Conservation (phyloP, 306 rosid species). For the Quercus cerris region DNA sequence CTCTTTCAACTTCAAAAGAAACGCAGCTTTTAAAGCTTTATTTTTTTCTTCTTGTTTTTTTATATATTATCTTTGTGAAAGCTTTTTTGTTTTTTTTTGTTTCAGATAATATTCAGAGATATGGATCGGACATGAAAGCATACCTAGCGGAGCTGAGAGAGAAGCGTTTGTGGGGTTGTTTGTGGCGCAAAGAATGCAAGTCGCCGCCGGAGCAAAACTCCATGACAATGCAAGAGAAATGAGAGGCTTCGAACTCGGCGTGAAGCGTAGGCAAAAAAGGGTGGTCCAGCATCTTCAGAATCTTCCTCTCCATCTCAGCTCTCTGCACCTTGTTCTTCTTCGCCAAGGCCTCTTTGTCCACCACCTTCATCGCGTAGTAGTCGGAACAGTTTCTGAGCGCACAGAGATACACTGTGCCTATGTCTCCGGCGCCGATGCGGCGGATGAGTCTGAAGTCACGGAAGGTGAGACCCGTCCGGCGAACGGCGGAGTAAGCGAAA, state of each 20-base stretch:
- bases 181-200: constrained; percentile 81
- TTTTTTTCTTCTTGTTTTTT: neutral
- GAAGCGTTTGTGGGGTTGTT: constrained; percentile 66
- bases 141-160: constrained; percentile 84
- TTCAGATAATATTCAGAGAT: too few relatives aligned
- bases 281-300: constrained; percentile 91
- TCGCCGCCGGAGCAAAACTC: constrained; percentile 96
- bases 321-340: constrained; percentile 73
- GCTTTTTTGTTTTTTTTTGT: neutral
- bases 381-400: constrained; percentile 38
- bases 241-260: constrained; percentile 92
- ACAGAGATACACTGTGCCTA: constrained; percentile 90
- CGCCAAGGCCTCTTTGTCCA: constrained; percentile 80
- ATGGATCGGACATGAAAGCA: neutral
- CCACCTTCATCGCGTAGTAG: constrained; percentile 91
- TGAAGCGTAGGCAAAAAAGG: constrained; percentile 86
- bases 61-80: neutral
- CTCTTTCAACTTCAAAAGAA: neutral
- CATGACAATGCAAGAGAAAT: constrained; percentile 95
- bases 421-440: constrained; percentile 87
- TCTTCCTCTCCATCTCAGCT: constrained; percentile 92
- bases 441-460: constrained; percentile 81
- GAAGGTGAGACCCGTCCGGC: constrained; percentile 54
- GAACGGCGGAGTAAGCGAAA: constrained; percentile 80
- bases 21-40: neutral